A percentile compares a stretch with the other conserved stretches of the same genome.
Conservation (phyloP, 2,329 filamentous ascomycete genomes). For the Calonectria ilicicola region DNA sequence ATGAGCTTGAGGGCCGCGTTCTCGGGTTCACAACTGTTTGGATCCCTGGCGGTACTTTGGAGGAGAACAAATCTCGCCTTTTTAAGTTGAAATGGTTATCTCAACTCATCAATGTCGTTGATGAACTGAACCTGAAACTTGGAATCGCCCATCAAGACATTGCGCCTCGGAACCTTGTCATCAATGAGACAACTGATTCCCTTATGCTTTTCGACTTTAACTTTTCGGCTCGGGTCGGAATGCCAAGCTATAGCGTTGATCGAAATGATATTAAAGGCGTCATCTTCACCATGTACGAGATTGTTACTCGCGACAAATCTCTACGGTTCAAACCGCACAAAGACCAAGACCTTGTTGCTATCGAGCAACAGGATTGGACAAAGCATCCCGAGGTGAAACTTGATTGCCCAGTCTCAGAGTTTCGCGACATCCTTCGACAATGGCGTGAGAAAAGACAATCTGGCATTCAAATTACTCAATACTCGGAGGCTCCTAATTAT, state of each 20-base stretch:
- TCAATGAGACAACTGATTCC: background rate
- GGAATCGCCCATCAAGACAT: background rate
- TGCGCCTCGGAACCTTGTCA: background rate
- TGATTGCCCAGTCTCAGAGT: background rate
- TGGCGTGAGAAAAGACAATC: background rate
- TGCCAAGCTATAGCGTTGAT: background rate
- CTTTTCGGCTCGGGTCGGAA: background rate
- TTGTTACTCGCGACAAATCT: background rate
- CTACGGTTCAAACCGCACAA: background rate
- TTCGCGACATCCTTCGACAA: background rate
- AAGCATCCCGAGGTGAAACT: background rate
- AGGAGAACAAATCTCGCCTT: background rate
- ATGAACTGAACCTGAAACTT: background rate
- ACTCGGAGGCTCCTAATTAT: background rate
- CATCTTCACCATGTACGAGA: background rate
- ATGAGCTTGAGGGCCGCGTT: background rate
- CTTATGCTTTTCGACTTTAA: background rate
- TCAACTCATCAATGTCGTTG: background rate
- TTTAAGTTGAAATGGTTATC: background rate
- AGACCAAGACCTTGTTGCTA: background rate
- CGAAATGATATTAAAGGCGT: background rate
- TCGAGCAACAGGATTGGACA: background rate
- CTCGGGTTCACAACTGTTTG: background rate
- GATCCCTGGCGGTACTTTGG: background rate
- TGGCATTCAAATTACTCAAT: background rate